Conservation (phyloP, 2,329 filamentous ascomycete species). For the Epichloe baconii region DNA sequence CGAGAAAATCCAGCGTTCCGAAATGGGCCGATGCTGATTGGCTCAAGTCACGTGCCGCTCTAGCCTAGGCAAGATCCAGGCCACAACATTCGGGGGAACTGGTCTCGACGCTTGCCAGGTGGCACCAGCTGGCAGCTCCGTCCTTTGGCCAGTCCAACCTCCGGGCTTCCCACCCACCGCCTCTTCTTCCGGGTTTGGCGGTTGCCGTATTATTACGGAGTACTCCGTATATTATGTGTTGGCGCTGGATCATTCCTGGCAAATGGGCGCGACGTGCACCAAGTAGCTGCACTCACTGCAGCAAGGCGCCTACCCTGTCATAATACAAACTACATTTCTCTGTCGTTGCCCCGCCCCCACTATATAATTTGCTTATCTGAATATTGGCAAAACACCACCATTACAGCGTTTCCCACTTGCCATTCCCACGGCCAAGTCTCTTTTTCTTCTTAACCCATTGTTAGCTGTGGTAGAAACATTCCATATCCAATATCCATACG, state of each 20-base stretch:
- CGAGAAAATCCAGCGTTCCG: conserved; percentile 30
- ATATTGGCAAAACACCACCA: background rate
- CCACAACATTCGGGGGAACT: background rate
- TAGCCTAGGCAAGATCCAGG: conserved; percentile 8
- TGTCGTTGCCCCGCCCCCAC: conserved; percentile 18
- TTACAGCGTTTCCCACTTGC: background rate
- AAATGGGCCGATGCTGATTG: conserved; percentile 32
- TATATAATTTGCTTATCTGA: conserved; percentile 7
- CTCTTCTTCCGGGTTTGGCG: background rate
- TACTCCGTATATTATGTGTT: background rate
- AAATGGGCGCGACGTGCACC: background rate
- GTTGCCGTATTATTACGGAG: background rate
- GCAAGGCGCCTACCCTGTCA: background rate
- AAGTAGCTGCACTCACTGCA: background rate
- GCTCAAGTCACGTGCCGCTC: conserved; percentile 22
- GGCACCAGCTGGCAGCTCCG: background rate
- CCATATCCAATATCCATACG: conserved; percentile 5
- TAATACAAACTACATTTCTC: background rate
- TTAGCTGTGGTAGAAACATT: background rate
- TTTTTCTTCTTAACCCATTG: conserved; percentile 3
- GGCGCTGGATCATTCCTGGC: background rate
- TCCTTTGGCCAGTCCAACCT: background rate
- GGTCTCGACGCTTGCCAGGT: background rate
- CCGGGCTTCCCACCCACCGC: background rate
- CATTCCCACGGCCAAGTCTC: background rate